Conservation (phyloP, 345 rosid genomes). For the Linum trigynum region DNA sequence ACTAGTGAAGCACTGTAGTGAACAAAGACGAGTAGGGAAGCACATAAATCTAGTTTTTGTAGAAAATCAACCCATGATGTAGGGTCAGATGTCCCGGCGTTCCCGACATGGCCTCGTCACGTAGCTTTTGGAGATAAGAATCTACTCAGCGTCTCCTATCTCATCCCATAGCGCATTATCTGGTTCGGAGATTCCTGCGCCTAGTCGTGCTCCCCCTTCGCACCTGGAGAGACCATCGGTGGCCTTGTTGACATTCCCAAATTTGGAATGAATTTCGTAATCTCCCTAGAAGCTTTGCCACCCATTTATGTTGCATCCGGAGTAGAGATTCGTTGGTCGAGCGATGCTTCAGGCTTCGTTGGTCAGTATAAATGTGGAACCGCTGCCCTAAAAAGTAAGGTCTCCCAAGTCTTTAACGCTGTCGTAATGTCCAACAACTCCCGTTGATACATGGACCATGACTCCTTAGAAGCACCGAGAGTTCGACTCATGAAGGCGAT, state of each 20-base stretch:
- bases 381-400: background rate
- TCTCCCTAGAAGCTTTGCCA: constrained; percentile 3
- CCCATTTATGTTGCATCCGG: constrained; percentile 2
- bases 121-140: background rate
- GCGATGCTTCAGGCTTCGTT: no score
- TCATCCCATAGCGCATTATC: no score
- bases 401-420: no score
- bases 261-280: background rate
- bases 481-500: constrained; percentile 6
- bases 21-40: background rate
- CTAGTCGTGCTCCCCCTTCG: no score
- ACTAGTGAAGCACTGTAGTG: background rate
- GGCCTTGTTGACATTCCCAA: background rate
- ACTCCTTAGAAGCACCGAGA: background rate
- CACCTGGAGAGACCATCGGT: background rate
- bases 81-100: background rate
- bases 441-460: background rate
- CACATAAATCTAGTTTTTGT: background rate
- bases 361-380: background rate
- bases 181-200: no score
- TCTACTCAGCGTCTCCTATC: background rate
- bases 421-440: background rate
- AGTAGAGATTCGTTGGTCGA: no score
- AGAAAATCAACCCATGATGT: background rate
- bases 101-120: background rate